A percentile compares a stretch with the other conserved stretches of the same genome.
These are phyloP conservation scores for Coniophora puteana DNA, from an alignment of 1,284 basidiomycete species.

Conservation along the genomic window DNA sequence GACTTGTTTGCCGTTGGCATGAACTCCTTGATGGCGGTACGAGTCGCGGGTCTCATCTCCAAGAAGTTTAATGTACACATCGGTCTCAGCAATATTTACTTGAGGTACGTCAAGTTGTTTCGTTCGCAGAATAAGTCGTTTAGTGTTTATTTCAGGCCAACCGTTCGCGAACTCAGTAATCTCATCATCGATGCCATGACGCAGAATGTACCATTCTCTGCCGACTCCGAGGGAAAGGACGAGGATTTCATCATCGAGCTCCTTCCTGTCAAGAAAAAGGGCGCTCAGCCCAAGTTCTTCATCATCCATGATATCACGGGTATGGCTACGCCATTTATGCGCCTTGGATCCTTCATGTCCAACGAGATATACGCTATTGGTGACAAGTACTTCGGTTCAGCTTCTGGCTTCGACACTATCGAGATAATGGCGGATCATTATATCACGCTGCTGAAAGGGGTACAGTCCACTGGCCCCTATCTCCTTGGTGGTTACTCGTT, in stretches of 20 bases:
- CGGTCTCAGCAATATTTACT: conserved; percentile 24
- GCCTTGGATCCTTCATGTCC: conserved; percentile 27
- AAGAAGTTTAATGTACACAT: conserved; percentile 27
- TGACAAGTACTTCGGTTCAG: conserved; percentile 24
- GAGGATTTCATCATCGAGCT: conserved; percentile 25
- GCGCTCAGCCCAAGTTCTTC: conserved; percentile 21
- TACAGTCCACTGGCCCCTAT: conserved; percentile 23
- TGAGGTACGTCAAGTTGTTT: conserved; percentile 17
- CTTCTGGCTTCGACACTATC: conserved; percentile 22
- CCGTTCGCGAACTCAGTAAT: conserved; percentile 19
- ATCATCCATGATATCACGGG: conserved; percentile 27
- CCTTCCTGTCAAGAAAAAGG: conserved; percentile 28
- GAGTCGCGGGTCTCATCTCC: conserved; percentile 24
- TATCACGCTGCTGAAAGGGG: conserved; percentile 22
- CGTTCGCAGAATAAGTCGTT: not conserved
- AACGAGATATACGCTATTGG: conserved; percentile 30
- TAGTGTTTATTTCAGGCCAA: conserved; percentile 14
- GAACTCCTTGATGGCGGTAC: conserved; percentile 28
- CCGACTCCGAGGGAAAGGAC: no score
- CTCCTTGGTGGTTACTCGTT: conserved; percentile 24
- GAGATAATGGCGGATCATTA: conserved; percentile 28
- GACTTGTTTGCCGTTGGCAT: conserved; percentile 25
- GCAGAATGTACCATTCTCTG: no score
- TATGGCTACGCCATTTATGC: conserved; percentile 28
- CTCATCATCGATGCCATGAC: conserved; percentile 26